A percentile compares a stretch with the other conserved stretches of the same genome.
These are phyloP conservation scores for Arabidopsis thaliana DNA, from an alignment of 345 rosid species.

Conservation along the genomic window DNA sequence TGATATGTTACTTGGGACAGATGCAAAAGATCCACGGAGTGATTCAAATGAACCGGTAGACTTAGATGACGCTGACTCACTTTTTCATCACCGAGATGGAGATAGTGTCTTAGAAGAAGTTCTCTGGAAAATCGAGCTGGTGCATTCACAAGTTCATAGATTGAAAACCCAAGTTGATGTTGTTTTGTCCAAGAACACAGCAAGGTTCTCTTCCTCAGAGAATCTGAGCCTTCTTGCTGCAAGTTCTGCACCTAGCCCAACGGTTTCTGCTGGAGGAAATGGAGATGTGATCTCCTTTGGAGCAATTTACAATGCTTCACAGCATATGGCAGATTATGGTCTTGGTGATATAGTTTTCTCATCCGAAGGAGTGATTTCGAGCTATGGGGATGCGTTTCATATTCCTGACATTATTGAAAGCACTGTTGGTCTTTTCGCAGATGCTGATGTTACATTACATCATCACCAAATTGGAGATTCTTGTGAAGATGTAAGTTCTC, in stretches of 20 bases:
- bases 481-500: slow-evolving; percentile 72
- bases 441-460: slow-evolving; percentile 75
- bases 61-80: slow-evolving; percentile 45
- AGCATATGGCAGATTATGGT: slow-evolving; percentile 57
- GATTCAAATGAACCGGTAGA: slow-evolving; percentile 50
- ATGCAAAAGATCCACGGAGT: slow-evolving; percentile 47
- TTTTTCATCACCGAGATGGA: slow-evolving; percentile 57
- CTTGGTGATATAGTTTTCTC: slow-evolving; percentile 65
- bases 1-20: slow-evolving; percentile 41
- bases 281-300: slow-evolving; percentile 66
- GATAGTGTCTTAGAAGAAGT: slow-evolving; percentile 62
- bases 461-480: slow-evolving; percentile 66
- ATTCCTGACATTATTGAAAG: slow-evolving; percentile 96
- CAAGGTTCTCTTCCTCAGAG: slow-evolving; percentile 88
- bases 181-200: slow-evolving; percentile 68
- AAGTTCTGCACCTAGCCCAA: slow-evolving; percentile 87
- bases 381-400: slow-evolving; percentile 69
- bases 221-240: slow-evolving; percentile 86
- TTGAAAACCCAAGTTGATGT: slow-evolving; percentile 67
- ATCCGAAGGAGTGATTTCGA: slow-evolving; percentile 65
- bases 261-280: slow-evolving; percentile 67
- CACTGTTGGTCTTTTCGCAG: slow-evolving; percentile 80
- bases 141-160: slow-evolving; percentile 64
- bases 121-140: slow-evolving; percentile 72
- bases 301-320: slow-evolving; percentile 53